Evolutionary conservation across 1,284 basidiomycete species (phyloP).

Genomic region (Dichomitus squalens): DNA sequence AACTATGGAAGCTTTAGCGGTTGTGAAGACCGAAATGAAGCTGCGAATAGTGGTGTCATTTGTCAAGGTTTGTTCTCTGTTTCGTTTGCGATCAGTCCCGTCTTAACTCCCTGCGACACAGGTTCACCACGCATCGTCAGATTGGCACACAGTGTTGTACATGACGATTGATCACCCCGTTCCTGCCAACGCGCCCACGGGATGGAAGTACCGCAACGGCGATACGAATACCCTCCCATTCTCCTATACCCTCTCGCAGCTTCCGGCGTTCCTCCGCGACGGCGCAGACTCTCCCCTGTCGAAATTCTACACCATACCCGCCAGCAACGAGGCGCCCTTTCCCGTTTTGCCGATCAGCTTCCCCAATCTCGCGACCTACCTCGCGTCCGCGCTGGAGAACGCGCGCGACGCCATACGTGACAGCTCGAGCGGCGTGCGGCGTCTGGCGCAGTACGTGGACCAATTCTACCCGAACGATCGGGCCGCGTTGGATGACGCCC

Average conservation of each 20-base stretch:
- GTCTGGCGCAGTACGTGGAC: slow-evolving; percentile 67
- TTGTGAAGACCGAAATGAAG: slow-evolving; percentile 56
- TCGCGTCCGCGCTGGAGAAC: slow-evolving; percentile 68
- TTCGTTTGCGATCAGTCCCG: neutral
- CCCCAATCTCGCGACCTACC: slow-evolving; percentile 72
- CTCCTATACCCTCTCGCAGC: slow-evolving; percentile 62
- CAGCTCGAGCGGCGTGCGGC: slow-evolving; percentile 56
- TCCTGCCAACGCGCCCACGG: slow-evolving; percentile 46
- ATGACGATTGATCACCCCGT: slow-evolving; percentile 71
- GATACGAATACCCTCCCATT: slow-evolving; percentile 68
- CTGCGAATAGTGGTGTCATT: slow-evolving; percentile 77
- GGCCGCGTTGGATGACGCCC: slow-evolving; percentile 36
- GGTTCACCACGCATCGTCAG: slow-evolving; percentile 56
- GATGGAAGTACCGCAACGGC: slow-evolving; percentile 52
- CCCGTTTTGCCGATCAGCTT: slow-evolving; percentile 73
- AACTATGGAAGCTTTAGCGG: slow-evolving; percentile 63
- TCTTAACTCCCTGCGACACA: slow-evolving; percentile 28
- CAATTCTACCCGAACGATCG: slow-evolving; percentile 58
- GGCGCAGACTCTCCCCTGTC: slow-evolving; percentile 61
- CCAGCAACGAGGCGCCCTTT: slow-evolving; percentile 56
- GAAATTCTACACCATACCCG: slow-evolving; percentile 71
- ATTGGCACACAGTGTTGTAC: slow-evolving; percentile 76
- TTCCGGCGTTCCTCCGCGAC: slow-evolving; percentile 64
- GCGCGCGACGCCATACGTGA: slow-evolving; percentile 63
- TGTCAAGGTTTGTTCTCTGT: slow-evolving; percentile 52